Evolutionary conservation across 441 rosid species (phyloP), one percentile per base, ranked within the genome.

Genomic region (Populus hybrid): DNA sequence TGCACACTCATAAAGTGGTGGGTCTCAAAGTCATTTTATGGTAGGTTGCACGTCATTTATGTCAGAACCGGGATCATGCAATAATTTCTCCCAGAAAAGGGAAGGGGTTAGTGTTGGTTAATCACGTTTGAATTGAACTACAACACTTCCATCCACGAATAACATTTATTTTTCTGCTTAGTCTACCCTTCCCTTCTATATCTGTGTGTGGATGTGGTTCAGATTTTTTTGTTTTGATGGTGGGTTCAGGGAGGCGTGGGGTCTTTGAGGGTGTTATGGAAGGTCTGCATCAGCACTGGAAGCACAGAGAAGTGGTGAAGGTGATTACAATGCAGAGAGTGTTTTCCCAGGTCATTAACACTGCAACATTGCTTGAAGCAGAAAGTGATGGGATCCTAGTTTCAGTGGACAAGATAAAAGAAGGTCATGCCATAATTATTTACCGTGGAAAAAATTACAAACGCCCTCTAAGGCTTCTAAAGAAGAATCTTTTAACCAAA

Each of bases 241-340:
- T 80, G 73, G 77, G 75, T 86, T 77, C 82, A 93, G 98, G 98
- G 50, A 88, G 94, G 87, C 88, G 96, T 80, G 96, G 97, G 80
- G 77, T 94, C 72, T 92, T 94, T 84, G 87, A 81, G 86, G 98
- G 97, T 73, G 93, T 92, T 73, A 85, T 92, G 71, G 97, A 94
- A 86, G 96, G 94, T 77, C 71, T 92, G 61, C 94, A 90, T 86
- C 96, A 94, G 87, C 98, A 92, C 66, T 94, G 97, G 98, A 94
- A 94, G 87, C 91, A 91, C 78, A 86, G 92, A 76, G 98, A 94
- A 76, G 96, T 94, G 68, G 92, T 82, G 12, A 91, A 89, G 86
- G 93, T 92, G 84, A 86, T 94, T 40, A 88, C 97, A 7, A 90
- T 87, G 94, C 98, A 94, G 87, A 90, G 85, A 86, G 50, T 74